Conservation (phyloP, 2,329 filamentous ascomycete species). For the Neurospora sp. region DNA sequence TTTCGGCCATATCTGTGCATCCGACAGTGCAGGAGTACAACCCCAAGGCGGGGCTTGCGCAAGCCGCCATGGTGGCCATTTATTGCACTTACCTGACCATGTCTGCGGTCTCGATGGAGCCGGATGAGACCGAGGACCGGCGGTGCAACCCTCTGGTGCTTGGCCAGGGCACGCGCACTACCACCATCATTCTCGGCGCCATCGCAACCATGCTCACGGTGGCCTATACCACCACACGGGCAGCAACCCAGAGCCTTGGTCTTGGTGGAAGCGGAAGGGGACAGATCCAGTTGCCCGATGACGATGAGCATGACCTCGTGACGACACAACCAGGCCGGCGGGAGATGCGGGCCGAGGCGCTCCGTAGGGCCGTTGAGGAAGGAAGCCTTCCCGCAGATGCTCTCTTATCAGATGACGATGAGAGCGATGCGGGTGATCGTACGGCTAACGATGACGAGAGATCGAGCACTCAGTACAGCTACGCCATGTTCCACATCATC, state of each 20-base stretch:
- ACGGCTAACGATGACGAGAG: constrained; percentile 78
- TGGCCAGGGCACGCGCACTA: constrained; percentile 78
- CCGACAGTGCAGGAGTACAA: constrained; percentile 86
- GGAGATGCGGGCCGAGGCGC: constrained; percentile 86
- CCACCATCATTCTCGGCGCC: constrained; percentile 83
- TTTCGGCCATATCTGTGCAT: constrained; percentile 81
- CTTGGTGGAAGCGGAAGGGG: constrained; percentile 51
- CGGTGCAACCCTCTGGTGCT: constrained; percentile 87
- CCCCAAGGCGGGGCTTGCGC: constrained; percentile 86
- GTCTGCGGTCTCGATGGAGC: constrained; percentile 97
- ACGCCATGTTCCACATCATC: constrained; percentile 91
- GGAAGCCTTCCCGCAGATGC: constrained; percentile 88
- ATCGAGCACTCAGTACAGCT: constrained; percentile 86
- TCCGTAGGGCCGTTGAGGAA: constrained; percentile 85
- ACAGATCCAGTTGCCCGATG: constrained; percentile 52
- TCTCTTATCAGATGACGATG: constrained; percentile 62
- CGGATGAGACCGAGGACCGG: constrained; percentile 80
- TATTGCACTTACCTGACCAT: constrained; percentile 99
- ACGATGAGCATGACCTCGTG: constrained; percentile 80
- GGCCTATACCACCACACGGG: constrained; percentile 93
- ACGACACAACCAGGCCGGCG: constrained; percentile 77
- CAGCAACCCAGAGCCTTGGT: constrained; percentile 80
- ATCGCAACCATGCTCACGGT: constrained; percentile 95
- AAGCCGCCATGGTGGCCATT: constrained; percentile 91
- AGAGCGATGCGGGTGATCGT: constrained; percentile 52